Evolutionary conservation across 176 grass and related monocot species (phyloP).

Genomic region (Alloteropsis semialata): DNA sequence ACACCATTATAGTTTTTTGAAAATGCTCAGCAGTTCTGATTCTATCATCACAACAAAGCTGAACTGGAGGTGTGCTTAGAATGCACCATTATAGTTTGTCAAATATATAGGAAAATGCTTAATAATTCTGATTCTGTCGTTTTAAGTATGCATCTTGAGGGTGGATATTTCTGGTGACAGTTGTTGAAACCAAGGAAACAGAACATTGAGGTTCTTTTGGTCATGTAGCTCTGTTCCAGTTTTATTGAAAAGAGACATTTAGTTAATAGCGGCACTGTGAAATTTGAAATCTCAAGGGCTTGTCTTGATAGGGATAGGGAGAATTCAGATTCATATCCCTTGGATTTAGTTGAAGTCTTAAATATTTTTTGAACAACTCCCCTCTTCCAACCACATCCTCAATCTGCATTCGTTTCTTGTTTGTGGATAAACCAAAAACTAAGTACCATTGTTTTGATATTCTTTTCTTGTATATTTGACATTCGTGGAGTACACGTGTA

Average conservation of each 20-base stretch:
- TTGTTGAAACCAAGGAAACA: not conserved
- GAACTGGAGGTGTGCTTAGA: not conserved
- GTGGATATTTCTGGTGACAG: not conserved
- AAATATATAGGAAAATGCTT: not conserved
- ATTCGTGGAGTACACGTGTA: not conserved
- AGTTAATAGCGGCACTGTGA: not conserved
- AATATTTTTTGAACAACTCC: not conserved
- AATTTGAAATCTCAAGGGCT: not conserved
- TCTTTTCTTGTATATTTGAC: constrained; percentile 26
- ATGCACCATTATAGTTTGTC: not conserved
- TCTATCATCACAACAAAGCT: not conserved
- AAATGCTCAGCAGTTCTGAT: constrained; percentile 5
- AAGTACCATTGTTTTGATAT: not conserved
- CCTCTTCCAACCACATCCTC: not conserved
- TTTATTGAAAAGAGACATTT: not conserved
- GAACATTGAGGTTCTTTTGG: not conserved
- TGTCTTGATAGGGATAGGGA: not conserved
- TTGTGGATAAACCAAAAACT: not conserved
- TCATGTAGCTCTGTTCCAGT: not conserved
- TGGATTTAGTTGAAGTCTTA: not conserved
- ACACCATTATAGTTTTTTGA: not conserved
- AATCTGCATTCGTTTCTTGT: not conserved
- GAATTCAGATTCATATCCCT: not conserved
- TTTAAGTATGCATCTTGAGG: not conserved
- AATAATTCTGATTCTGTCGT: constrained; percentile 6